A percentile compares a stretch with the other conserved stretches of the same genome.
Conservation (phyloP, 768 basidiomycete genomes). For the Russula vinacea region DNA sequence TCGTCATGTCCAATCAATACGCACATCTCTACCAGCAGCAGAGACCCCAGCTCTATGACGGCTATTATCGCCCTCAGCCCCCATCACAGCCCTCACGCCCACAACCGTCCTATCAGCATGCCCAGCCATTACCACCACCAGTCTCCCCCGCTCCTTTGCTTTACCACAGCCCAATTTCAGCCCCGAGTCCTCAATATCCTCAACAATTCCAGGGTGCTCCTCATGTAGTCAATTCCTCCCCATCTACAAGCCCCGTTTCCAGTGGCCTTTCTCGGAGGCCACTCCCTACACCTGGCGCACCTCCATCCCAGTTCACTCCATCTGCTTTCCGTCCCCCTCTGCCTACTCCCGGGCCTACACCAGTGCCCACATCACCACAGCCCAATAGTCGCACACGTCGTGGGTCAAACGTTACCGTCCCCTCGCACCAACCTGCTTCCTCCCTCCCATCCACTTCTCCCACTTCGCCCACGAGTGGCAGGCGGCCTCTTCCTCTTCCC, state of each 20-base stretch:
- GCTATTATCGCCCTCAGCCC: neutral
- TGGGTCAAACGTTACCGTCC: neutral
- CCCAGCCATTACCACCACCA: constrained; percentile 6
- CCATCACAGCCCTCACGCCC: neutral
- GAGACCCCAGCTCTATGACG: neutral
- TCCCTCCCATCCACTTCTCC: constrained; percentile 22
- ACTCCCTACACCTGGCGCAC: constrained; percentile 29
- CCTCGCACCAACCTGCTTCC: constrained; percentile 7
- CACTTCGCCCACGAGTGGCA: constrained; percentile 23
- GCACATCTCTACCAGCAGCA: constrained; percentile 24
- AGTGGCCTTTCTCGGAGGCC: constrained; percentile 26
- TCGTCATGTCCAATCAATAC: constrained; percentile 28
- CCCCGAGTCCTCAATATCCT: constrained; percentile 30
- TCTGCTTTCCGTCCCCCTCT: constrained; percentile 25
- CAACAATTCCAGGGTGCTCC: constrained; percentile 19
- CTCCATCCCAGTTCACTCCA: constrained; percentile 12
- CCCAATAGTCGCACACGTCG: constrained; percentile 13
- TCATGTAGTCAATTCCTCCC: constrained; percentile 13
- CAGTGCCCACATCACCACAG: constrained; percentile 20
- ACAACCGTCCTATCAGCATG: neutral
- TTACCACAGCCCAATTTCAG: constrained; percentile 20
- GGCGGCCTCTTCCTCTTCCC: constrained; percentile 28
- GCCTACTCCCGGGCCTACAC: constrained; percentile 30
- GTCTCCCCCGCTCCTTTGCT: constrained; percentile 20
- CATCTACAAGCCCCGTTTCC: constrained; percentile 27